phyloP scores from a whole-genome alignment of 129 eudicot species.

The Kitagawia praeruptora region DNA sequence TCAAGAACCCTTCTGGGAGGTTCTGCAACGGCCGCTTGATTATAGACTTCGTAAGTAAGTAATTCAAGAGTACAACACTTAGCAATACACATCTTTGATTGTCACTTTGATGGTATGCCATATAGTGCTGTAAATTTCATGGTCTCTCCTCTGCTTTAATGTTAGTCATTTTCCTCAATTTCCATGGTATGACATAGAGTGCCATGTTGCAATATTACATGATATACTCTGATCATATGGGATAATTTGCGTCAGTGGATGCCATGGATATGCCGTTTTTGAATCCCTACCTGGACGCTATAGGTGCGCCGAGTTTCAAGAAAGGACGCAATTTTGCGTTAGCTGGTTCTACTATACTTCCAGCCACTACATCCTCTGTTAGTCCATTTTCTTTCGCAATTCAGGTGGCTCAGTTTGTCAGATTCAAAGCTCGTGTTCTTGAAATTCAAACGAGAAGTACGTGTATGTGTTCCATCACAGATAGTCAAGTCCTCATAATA shows the following conservation, averaged over 20 bases:
- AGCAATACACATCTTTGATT: not conserved
- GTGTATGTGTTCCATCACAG: not conserved
- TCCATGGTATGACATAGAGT: not conserved
- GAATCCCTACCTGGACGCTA: slow-evolving; percentile 70
- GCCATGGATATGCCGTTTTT: slow-evolving; percentile 80
- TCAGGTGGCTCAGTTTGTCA: slow-evolving; percentile 81
- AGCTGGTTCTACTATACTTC: slow-evolving; percentile 63
- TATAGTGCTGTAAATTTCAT: not conserved
- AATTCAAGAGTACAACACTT: not conserved
- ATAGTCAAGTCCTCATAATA: not conserved
- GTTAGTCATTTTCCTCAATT: not conserved
- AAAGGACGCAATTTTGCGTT: slow-evolving; percentile 83
- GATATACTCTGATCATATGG: not conserved
- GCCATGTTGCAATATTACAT: not conserved
- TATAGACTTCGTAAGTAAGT: slow-evolving; percentile 60
- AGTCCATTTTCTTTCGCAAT: slow-evolving; percentile 73
- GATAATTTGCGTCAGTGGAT: slow-evolving; percentile 39
- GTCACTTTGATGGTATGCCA: not conserved
- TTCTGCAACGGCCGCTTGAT: slow-evolving; percentile 76
- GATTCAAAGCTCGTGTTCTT: slow-evolving; percentile 58
- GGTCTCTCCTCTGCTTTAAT: not conserved
- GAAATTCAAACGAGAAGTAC: slow-evolving; percentile 45
- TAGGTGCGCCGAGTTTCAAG: slow-evolving; percentile 56
- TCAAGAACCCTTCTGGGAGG: slow-evolving; percentile 76
- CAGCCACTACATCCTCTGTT: slow-evolving; percentile 39